Percentiles rank a stretch among this genome's conserved stretches.
Conservation (phyloP, 2,329 filamentous ascomycete genomes). For the Trichophyton equinum region DNA sequence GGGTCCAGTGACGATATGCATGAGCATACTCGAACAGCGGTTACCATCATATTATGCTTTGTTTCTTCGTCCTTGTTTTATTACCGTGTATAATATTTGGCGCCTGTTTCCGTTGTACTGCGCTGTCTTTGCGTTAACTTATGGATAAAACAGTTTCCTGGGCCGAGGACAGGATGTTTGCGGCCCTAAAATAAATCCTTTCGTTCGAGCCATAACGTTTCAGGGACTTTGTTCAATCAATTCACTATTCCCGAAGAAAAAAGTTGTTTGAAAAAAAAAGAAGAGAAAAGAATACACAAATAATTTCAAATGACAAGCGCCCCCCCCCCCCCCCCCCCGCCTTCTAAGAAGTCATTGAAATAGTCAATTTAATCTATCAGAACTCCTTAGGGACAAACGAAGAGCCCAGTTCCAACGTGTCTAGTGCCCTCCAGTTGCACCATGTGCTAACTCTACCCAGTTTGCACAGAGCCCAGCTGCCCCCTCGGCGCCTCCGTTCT, state of each 20-base stretch:
- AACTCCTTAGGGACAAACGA: no score
- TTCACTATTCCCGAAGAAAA: no score
- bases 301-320: no score
- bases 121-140: background rate
- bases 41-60: background rate
- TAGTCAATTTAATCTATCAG: no score
- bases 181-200: background rate
- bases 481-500: background rate
- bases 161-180: background rate
- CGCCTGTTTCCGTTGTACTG: background rate
- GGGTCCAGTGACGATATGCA: constrained; percentile 3
- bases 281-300: no score
- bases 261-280: no score
- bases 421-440: background rate
- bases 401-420: background rate
- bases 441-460: background rate
- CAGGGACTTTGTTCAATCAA: background rate
- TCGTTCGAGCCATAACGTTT: background rate
- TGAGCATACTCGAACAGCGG: constrained; percentile 6
- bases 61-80: background rate
- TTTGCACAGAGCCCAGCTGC: background rate
- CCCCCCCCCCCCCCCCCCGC: no score
- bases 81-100: constrained; percentile 1
- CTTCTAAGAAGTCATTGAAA: no score
- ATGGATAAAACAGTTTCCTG: background rate